Conservation (phyloP, 306 rosid genomes). For the Gynostemma pentaphyllum region DNA sequence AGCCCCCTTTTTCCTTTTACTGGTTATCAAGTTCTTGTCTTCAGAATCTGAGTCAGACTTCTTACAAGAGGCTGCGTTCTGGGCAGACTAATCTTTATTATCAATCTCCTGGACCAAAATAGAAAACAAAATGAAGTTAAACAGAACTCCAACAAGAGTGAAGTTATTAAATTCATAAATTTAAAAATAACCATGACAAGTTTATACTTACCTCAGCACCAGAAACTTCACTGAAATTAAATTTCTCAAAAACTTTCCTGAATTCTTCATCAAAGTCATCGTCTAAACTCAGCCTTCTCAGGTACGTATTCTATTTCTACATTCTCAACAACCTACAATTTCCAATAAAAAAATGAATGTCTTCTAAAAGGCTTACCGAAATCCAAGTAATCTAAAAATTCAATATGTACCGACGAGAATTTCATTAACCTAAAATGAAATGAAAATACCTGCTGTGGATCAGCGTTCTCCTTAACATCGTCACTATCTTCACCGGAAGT, state of each 20-base stretch:
- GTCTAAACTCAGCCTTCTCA: conserved; percentile 63
- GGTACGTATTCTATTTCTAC: conserved; percentile 84
- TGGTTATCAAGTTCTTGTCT: conserved; percentile 67
- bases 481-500: conserved; percentile 30
- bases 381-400: background rate
- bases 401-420: background rate
- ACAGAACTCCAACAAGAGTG: background rate
- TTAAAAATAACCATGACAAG: background rate
- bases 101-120: conserved; percentile 41
- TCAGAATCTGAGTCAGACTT: conserved; percentile 84
- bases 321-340: conserved; percentile 45
- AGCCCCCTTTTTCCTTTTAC: conserved; percentile 71
- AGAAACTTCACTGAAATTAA: conserved; percentile 41
- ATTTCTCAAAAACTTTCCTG: conserved; percentile 73
- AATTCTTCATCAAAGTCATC: conserved; percentile 77
- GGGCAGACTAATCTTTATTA: conserved; percentile 53
- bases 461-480: conserved; percentile 42
- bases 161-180: background rate
- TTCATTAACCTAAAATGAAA: background rate
- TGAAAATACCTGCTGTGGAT: conserved; percentile 47
- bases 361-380: background rate
- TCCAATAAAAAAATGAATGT: background rate
- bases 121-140: background rate
- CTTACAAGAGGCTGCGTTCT: conserved; percentile 47
- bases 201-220: conserved; percentile 41